A percentile compares a stretch with the other conserved stretches of the same genome.
phyloP scores from a whole-genome alignment of 2,329 filamentous ascomycete genomes.

The Pyricularia grisea region DNA sequence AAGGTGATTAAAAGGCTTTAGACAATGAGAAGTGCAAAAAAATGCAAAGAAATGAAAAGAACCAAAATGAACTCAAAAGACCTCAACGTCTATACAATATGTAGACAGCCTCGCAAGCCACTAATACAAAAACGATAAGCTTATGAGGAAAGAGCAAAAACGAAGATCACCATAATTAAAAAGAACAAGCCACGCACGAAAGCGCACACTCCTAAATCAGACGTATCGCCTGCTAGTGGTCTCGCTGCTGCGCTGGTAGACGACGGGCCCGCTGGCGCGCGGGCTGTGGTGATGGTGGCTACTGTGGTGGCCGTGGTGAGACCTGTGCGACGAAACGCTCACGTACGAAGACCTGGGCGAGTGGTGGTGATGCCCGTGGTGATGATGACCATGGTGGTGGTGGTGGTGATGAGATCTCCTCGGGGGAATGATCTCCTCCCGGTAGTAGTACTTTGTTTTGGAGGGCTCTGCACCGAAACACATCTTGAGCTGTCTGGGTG shows the following conservation, averaged over 20 bases:
- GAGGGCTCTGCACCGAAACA: slow-evolving; percentile 35
- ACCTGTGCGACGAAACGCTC: slow-evolving; percentile 25
- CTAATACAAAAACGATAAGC: neutral
- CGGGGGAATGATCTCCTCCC: slow-evolving; percentile 41
- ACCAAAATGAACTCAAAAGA: neutral
- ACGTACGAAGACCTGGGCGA: slow-evolving; percentile 9
- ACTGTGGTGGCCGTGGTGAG: slow-evolving; percentile 21
- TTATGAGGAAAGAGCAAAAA: neutral
- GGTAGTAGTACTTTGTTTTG: slow-evolving; percentile 42
- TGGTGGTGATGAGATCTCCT: slow-evolving; percentile 17
- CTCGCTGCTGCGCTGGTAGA: slow-evolving; percentile 31
- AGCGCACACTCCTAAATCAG: neutral
- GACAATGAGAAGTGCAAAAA: too few species aligned
- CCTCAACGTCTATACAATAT: neutral
- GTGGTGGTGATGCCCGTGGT: slow-evolving; percentile 22
- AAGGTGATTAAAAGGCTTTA: neutral
- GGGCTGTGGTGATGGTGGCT: slow-evolving; percentile 24
- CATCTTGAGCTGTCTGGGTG: slow-evolving; percentile 25
- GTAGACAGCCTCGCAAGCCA: neutral
- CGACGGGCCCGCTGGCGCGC: slow-evolving; percentile 22
- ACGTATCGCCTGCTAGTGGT: slow-evolving; percentile 24
- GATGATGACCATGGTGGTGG: slow-evolving; percentile 22
- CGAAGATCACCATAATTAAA: neutral
- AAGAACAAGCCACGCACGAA: neutral
- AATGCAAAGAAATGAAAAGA: neutral